Evolutionary conservation across 2,329 filamentous ascomycete genomes (phyloP), one percentile per base, ranked within the genome.

Genomic region (Clarireedia homoeocarpa): DNA sequence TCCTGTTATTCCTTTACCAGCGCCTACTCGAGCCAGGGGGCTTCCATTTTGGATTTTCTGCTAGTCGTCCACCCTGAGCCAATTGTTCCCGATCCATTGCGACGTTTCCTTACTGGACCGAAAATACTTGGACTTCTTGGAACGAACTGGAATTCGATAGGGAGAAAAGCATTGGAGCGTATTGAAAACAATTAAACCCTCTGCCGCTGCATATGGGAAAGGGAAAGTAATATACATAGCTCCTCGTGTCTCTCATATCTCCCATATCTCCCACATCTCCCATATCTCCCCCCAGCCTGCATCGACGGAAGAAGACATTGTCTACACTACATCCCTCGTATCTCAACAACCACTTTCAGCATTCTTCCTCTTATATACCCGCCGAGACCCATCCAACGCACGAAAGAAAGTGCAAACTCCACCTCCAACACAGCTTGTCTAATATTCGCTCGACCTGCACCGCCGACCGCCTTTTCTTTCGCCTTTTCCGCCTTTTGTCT

Each of bases 1-100:
- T 51, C 53, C 53, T 55, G 20, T 55, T 39, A 55, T 55, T 50
- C 52, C 52, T 55, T 55, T 55, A 23, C 46, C 53, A 51, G 53
- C 53, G 53, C 53, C 53, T 51, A 55, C 30, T 9, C 30, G 30
- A 34, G 30, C 30, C 12, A 34, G 30, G 30, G 24, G 23, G 17
- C 36, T 50, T 46, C 17, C 40, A 49, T 49, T 42, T 46, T 23
- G 42, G 17, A 39, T 27, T 42, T 55, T 48, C 42, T 14, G 36
- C 23, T 24, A 55, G 30, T 17, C 53, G 15, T 51, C 34, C 26
- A 51, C 42, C 20, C 53, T 42, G 47, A 23, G 17, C 53, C 53
- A 55, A 55, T 55, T 51, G 38, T 55, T 36, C 38, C 15, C 4
- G 4, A 15, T 40, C 46, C 6, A 55, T 38, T 34, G 44, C 42